Evolutionary conservation across 225 moss, liverwort and hornwort species (phyloP).

Genomic region (Neckera pumila): DNA sequence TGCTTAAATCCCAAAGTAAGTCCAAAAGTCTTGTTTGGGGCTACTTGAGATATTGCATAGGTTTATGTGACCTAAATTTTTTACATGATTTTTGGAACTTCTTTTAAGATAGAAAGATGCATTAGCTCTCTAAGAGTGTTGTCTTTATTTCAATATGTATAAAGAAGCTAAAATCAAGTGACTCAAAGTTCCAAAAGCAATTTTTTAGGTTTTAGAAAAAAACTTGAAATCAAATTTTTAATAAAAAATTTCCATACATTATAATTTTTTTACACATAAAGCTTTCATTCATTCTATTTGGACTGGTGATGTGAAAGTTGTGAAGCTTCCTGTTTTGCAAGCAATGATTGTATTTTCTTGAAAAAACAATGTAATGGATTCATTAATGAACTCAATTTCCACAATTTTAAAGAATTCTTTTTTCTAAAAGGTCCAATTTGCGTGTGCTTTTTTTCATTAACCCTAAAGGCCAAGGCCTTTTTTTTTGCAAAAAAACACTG

Average conservation of each 20-base stretch:
- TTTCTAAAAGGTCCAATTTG: too few species aligned
- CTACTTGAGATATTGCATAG: background rate
- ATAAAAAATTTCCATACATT: background rate
- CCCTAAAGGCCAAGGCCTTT: too few species aligned
- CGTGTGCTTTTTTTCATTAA: too few species aligned
- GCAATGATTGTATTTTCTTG: too few species aligned
- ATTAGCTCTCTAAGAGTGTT: background rate
- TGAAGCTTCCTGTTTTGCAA: background rate
- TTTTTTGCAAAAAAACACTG: too few species aligned
- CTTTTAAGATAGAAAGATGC: background rate
- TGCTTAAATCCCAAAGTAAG: background rate
- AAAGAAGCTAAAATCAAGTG: background rate
- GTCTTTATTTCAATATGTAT: background rate
- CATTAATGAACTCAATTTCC: too few species aligned
- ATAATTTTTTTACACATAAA: background rate
- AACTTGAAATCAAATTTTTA: too few species aligned
- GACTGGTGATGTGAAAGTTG: background rate
- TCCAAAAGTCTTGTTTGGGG: rapidly evolving
- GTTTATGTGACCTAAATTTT: background rate
- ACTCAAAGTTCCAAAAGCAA: rapidly evolving
- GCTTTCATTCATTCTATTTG: background rate
- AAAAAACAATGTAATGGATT: too few species aligned
- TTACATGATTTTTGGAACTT: background rate
- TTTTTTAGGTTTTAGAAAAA: background rate
- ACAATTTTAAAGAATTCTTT: too few species aligned